Base-by-base conservation (phyloP, 2,329 filamentous ascomycete genomes). In the Verticillium nubilum region DNA sequence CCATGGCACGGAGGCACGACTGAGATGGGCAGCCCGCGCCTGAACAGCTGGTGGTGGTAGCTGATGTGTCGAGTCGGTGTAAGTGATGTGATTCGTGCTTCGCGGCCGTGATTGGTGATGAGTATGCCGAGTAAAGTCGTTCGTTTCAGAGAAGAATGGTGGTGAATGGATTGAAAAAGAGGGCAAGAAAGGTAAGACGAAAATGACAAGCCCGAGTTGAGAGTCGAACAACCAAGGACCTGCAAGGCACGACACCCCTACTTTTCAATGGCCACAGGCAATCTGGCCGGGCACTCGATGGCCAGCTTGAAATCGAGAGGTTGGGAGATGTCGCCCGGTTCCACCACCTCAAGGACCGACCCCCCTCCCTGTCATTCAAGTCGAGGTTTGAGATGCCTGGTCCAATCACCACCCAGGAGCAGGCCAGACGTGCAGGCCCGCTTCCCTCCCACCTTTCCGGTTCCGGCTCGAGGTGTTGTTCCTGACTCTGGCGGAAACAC, bases 221-320 rank as follows among this genome's bases (percentile, higher is more conserved):
- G n/a, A 9, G n/a, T n/a, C 37, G 37, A 23, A n/a, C 5, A 10
- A 47, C 9, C 37, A n/a, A 19, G 13, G n/a, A 47, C 37, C 37
- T 47, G 37, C n/a, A 47, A 47, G 37, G 37, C 23, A 47, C n/a
- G 37, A n/a, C 37, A n/a, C 35, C 17, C 35, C 37, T 47, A 23
- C 37, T 47, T 47, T 47, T 47, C 37, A 47, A 47, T 19, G 37
- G 37, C n/a, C 37, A 47, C 37, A n/a, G 19, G 37, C 37, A 7
- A 7, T 5, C 37, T 4, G 37, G n/a, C 37, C 37, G 7, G n/a
- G 37, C 5, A 7, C n/a, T 10, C n/a, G n/a, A 4, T 37, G 50
- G 52, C 27, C 60, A 55, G 60, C 56, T 60, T 52, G 64, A 71
- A 73, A 69, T 69, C 62, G 67, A 73, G 71, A 72, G 71, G 71